phyloP scores from a whole-genome alignment of 306 rosid species.

The Alnus rubra region DNA sequence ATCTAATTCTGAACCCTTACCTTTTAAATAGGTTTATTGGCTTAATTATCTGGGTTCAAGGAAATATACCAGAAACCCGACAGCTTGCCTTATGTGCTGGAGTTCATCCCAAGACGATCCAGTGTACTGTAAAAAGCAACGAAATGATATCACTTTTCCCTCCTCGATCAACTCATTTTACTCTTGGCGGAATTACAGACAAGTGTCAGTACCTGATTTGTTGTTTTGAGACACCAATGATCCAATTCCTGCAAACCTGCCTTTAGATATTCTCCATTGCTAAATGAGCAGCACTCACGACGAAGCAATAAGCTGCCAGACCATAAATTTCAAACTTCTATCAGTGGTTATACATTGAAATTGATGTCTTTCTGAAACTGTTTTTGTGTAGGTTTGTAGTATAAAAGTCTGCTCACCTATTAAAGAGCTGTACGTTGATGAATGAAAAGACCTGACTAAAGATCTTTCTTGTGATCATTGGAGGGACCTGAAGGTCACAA shows the following conservation, averaged over 20 bases:
- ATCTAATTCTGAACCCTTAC: not conserved
- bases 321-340: slow-evolving; percentile 15
- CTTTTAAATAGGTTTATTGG: not conserved
- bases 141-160: slow-evolving; percentile 5
- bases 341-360: not conserved
- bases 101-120: slow-evolving; percentile 86
- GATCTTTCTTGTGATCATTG: slow-evolving; percentile 69
- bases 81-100: slow-evolving; percentile 86
- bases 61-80: slow-evolving; percentile 73
- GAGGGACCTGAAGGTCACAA: slow-evolving; percentile 60
- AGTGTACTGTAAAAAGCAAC: slow-evolving; percentile 49
- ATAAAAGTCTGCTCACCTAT: slow-evolving; percentile 56
- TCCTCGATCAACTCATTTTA: not conserved
- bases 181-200: slow-evolving; percentile 2
- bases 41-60: slow-evolving; percentile 18
- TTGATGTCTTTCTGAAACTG: slow-evolving; percentile 1
- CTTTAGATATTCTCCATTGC: slow-evolving; percentile 88
- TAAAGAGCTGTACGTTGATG: slow-evolving; percentile 86
- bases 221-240: slow-evolving; percentile 76
- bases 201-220: slow-evolving; percentile 57
- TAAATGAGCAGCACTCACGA: slow-evolving; percentile 89
- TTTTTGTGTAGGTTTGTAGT: too few species aligned
- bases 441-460: slow-evolving; percentile 82
- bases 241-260: slow-evolving; percentile 81
- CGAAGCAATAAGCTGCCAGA: slow-evolving; percentile 74